Conservation (phyloP, 225 moss, liverwort and hornwort species). For the Pleurozium schreberi region DNA sequence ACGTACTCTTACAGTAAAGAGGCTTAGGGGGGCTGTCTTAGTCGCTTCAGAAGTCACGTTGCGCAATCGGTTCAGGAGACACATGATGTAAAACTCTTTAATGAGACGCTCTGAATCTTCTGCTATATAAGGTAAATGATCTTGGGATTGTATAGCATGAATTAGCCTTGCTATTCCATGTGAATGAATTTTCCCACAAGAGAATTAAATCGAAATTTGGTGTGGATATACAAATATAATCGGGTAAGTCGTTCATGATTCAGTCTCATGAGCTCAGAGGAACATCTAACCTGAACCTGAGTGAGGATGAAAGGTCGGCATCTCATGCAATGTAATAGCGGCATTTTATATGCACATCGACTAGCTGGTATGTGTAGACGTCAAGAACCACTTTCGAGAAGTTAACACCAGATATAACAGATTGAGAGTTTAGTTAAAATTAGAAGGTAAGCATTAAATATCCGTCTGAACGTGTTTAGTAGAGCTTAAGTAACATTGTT, state of each 20-base stretch:
- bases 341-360: neutral
- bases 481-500: neutral
- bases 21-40: neutral
- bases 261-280: neutral
- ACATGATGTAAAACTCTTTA: neutral
- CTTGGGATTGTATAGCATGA: neutral
- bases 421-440: neutral
- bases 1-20: neutral
- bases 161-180: neutral
- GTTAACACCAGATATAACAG: neutral
- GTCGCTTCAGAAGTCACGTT: neutral
- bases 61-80: neutral
- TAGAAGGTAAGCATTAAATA: neutral
- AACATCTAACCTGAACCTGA: neutral
- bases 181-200: neutral
- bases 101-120: neutral
- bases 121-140: neutral
- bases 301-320: neutral
- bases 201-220: neutral
- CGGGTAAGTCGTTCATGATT: neutral
- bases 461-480: neutral
- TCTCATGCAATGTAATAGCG: neutral
- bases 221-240: neutral
- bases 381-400: neutral
- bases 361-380: neutral